These are phyloP conservation scores for Gentiana straminea DNA, from an alignment of 257 asterid species.

Conservation along the genomic window DNA sequence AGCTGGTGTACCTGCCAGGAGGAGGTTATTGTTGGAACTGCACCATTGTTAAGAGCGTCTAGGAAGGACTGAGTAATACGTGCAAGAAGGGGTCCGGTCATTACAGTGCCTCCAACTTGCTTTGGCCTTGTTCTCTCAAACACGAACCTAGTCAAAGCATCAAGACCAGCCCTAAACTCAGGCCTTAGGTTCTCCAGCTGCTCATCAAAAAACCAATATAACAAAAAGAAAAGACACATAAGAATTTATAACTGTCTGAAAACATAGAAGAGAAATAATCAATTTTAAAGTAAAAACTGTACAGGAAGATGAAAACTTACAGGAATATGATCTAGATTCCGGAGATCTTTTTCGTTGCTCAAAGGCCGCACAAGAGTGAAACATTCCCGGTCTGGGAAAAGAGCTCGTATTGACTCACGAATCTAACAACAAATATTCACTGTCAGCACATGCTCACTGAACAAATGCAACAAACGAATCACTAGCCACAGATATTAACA, in stretches of 20 bases:
- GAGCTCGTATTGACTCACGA: constrained; percentile 97
- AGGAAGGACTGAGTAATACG: constrained; percentile 83
- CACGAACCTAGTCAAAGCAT: constrained; percentile 77
- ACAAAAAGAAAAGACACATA: background rate
- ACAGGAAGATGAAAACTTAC: constrained; percentile 31
- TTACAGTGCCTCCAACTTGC: constrained; percentile 84
- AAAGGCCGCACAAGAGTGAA: constrained; percentile 90
- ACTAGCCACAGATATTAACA: background rate
- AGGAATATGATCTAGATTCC: constrained; percentile 73
- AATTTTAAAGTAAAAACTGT: constrained; percentile 1
- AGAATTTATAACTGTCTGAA: too few relatives aligned
- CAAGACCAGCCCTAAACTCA: constrained; percentile 82
- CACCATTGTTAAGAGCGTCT: constrained; percentile 95
- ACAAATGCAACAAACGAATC: background rate
- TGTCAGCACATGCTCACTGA: background rate
- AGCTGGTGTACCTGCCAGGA: constrained; percentile 77
- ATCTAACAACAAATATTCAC: constrained; percentile 33
- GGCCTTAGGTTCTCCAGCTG: constrained; percentile 82
- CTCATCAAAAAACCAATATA: constrained; percentile 5
- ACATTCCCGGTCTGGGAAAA: constrained; percentile 97
- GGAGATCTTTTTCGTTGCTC: constrained; percentile 79
- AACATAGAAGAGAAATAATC: background rate
- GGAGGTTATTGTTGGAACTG: constrained; percentile 94
- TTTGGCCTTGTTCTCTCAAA: constrained; percentile 94
- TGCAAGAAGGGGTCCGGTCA: constrained; percentile 96